These are phyloP conservation scores for Colletotrichum lentis DNA, from an alignment of 2,329 filamentous ascomycete species.

Conservation along the genomic window DNA sequence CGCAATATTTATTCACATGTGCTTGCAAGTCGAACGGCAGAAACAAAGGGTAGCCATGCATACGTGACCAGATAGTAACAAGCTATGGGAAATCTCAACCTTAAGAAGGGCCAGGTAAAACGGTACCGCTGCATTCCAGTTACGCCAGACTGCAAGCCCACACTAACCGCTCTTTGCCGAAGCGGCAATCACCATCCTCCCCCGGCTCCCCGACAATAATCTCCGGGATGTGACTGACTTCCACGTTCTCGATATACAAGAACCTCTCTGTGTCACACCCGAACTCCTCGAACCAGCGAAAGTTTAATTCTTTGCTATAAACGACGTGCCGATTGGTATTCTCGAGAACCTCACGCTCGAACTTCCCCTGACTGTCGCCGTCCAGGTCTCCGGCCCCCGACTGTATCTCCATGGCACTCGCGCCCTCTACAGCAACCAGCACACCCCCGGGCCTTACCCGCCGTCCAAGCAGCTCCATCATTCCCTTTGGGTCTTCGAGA, in stretches of 20 bases:
- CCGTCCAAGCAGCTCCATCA: slow-evolving; percentile 44
- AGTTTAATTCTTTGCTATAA: slow-evolving; percentile 42
- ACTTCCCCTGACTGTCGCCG: slow-evolving; percentile 36
- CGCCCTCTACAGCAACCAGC: slow-evolving; percentile 47
- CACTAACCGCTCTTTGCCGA: not conserved
- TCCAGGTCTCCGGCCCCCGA: slow-evolving; percentile 30
- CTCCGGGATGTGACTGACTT: slow-evolving; percentile 33
- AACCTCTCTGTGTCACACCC: slow-evolving; percentile 57
- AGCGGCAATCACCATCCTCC: slow-evolving; percentile 27
- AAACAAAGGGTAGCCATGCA: not conserved
- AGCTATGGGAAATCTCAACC: no score
- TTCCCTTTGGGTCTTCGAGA: slow-evolving; percentile 43
- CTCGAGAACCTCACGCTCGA: slow-evolving; percentile 26
- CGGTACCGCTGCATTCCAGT: no score
- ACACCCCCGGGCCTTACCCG: slow-evolving; percentile 45
- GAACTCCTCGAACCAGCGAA: slow-evolving; percentile 39
- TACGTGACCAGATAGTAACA: not conserved
- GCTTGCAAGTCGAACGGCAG: not conserved
- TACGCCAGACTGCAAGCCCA: no score
- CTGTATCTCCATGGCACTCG: slow-evolving; percentile 22
- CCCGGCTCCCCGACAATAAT: slow-evolving; percentile 3
- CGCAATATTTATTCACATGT: not conserved
- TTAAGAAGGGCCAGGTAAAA: not conserved
- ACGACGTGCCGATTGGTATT: slow-evolving; percentile 39
- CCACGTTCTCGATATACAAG: slow-evolving; percentile 23